Evolutionary conservation across 441 rosid genomes (phyloP), one percentile per base, ranked within the genome.

Genomic region (Euphorbia corollata): DNA sequence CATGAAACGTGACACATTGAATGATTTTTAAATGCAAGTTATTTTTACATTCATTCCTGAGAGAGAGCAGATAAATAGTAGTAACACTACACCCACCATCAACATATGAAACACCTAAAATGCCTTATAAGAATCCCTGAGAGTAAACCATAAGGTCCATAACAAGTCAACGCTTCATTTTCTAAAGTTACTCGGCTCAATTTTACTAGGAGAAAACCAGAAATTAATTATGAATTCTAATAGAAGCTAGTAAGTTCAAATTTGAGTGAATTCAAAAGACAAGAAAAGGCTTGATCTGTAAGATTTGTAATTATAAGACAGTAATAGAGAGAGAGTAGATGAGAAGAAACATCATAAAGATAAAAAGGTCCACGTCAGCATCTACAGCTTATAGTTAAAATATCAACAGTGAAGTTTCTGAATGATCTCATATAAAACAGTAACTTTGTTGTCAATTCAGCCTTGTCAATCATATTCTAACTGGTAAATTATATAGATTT

Each of bases 361-460:
- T 4, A 48, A 62, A 56, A 22, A 20, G 43, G 34, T 59, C 62
- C 58, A 54, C 20, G 9, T 10, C n/a, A 20, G 18, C 20, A 63
- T 48, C 10, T 22, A 47, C 27, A 34, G 36, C 4, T 50, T 63
- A n/a, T 19, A 38, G n/a, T 23, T 38, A 50, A 59, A 66, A 39
- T 13, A 57, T 41, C 38, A 66, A 39, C 54, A 39, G 24, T 66
- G 59, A 56, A 54, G 38, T 38, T 56, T 41, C 39, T 67, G n/a
- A 2, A 56, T 41, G 62, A 67, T 23, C 53, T 36, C 41, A 66
- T 23, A 60, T 8, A 36, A 66, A 53, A 55, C 38, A 55, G 61
- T 16, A 55, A 15, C 18, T 55, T 47, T 56, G n/a, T 39, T 7
- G 39, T 66, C 34, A 30, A 7, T 16, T 34, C 47, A 65, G 22